Evolutionary conservation across 2,329 filamentous ascomycete species (phyloP).

Genomic region (Aspergillus sp.): DNA sequence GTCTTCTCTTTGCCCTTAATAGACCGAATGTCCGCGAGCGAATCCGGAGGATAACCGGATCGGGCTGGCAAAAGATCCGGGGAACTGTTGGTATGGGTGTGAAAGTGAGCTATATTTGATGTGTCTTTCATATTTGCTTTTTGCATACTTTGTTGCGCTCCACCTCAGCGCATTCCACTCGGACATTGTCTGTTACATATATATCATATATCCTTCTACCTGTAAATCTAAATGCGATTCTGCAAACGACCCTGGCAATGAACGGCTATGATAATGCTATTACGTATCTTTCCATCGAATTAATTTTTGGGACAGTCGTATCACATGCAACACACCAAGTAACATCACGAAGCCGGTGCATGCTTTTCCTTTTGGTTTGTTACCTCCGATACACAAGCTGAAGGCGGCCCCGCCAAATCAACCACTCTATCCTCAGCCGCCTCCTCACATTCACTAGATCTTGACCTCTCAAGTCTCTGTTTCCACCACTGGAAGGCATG

Average conservation of each 20-base stretch:
- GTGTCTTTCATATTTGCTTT: not conserved
- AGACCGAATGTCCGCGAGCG: constrained; percentile 73
- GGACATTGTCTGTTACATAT: constrained; percentile 7
- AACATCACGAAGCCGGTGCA: constrained; percentile 6
- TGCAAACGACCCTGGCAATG: not conserved
- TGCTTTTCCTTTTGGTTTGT: not conserved
- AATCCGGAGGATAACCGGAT: constrained; percentile 65
- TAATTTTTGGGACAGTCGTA: not conserved
- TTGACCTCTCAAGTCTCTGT: constrained; percentile 18
- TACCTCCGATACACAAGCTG: not conserved
- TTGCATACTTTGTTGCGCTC: not conserved
- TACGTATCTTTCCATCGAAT: not conserved
- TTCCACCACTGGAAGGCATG: constrained; percentile 36
- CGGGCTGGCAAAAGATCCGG: constrained; percentile 77
- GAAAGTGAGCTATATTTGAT: constrained; percentile 90
- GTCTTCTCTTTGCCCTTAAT: constrained; percentile 74
- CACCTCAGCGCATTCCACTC: not conserved
- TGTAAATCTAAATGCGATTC: constrained; percentile 11
- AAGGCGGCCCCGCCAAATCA: not conserved
- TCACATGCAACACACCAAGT: constrained; percentile 1
- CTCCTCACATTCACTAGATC: constrained; percentile 19
- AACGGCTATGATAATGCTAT: not conserved
- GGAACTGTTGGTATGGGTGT: constrained; percentile 92
- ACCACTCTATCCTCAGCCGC: constrained; percentile 9
- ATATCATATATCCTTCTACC: constrained; percentile 9